Evolutionary conservation across 225 moss, liverwort and hornwort genomes (phyloP), one percentile per base, ranked within the genome.

Genomic region (Physcomitrellopsis africana): DNA sequence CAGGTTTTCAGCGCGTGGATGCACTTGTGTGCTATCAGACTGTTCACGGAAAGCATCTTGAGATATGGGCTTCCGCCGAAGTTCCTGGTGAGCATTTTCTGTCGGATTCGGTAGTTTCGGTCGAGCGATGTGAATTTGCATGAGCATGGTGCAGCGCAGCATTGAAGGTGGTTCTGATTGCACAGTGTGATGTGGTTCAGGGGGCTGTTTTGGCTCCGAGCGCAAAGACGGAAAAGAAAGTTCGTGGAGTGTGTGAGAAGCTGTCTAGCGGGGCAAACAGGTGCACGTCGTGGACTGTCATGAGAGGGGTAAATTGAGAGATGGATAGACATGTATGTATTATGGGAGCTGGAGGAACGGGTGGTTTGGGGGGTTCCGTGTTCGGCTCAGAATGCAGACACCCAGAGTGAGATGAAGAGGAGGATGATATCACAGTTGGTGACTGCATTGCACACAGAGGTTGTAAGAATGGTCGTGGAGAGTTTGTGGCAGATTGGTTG

Each of bases 11-110:
- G 92, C 84, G 79, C 93, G 44, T 96, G 94, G 96, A 96, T 96
- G 94, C 96, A 96, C 73, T 68, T 96, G 32, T 89, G 94, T 81
- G 96, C 96, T 51, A 83, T 96, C 78, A 87, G 96, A 74, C 87
- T 96, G 51, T 96, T 94, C 72, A 89, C 96, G 41, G 96, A 96
- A 78, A 96, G 96, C 78, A 94, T 96, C 65, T 85, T 96, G 69
- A 92, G 96, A 89, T 96, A 96, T 46, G 96, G 96, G 23, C 93
- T 96, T 26, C 96, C 96, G 41, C 96, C 96, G 26, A 92, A 87
- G 67, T 94, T 92, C 79, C 77, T 90, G 96, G 93, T 93, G 64
- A 79, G 89, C 63, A 18, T 65, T 45, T 15, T 5, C 20, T 65
- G 65, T 61, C 22, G 29, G 11, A 44, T 61, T 45, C 18, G 43